Evolutionary conservation across 257 asterid species (phyloP).

Genomic region (Penstemon eatonii): DNA sequence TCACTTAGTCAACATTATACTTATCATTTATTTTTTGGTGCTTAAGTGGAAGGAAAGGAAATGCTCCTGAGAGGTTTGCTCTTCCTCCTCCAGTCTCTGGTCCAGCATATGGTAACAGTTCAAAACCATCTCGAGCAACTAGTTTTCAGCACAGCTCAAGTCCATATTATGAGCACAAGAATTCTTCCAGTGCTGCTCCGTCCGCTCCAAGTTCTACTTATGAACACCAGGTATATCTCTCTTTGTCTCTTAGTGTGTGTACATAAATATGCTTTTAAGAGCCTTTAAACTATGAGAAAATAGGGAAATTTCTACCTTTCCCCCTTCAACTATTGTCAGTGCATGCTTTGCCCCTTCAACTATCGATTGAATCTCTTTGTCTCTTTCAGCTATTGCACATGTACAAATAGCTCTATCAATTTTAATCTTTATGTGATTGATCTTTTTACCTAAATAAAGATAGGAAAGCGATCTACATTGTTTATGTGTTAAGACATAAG

Average conservation of each 20-base stretch:
- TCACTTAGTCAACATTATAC: background rate
- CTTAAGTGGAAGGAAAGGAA: constrained; percentile 55
- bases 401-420: too few species aligned
- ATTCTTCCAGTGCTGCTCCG: constrained; percentile 38
- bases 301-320: too few species aligned
- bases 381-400: too few species aligned
- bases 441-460: too few species aligned
- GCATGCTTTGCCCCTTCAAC: background rate
- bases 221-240: constrained; percentile 61
- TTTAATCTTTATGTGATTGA: too few species aligned
- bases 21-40: constrained; percentile 19
- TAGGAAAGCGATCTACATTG: too few species aligned
- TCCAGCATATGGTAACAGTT: constrained; percentile 34
- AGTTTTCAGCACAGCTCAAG: constrained; percentile 54
- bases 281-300: background rate
- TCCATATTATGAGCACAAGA: constrained; percentile 32
- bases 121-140: constrained; percentile 48
- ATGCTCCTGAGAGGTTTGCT: constrained; percentile 54
- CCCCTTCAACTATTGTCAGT: too few species aligned
- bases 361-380: background rate
- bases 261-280: background rate
- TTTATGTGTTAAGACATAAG: too few species aligned
- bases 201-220: constrained; percentile 54
- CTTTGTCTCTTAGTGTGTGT: too few species aligned
- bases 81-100: constrained; percentile 83